These are phyloP conservation scores for Arctostaphylos glauca DNA, from an alignment of 148 eudicot species.

Conservation along the genomic window DNA sequence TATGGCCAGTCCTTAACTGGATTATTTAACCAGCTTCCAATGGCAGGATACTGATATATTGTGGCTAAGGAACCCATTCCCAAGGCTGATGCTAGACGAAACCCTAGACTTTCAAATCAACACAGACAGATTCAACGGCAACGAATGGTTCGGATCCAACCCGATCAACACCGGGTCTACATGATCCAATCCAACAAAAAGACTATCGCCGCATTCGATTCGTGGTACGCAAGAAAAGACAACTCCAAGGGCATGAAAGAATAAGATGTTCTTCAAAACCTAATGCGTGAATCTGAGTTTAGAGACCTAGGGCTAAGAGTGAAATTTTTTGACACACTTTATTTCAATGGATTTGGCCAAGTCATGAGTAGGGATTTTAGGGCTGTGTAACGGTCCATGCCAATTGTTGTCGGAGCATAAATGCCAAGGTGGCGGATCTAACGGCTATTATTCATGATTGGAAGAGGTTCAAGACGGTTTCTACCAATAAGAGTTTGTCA, in stretches of 20 bases:
- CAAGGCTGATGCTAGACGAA: slow-evolving; percentile 30
- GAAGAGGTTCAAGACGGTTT: slow-evolving; percentile 27
- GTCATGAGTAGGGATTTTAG: slow-evolving; percentile 38
- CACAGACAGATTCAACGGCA: slow-evolving; percentile 41
- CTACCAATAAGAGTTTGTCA: slow-evolving; percentile 20
- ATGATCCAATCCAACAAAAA: slow-evolving; percentile 57
- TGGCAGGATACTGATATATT: slow-evolving; percentile 63
- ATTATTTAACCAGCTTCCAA: neutral
- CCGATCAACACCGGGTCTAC: slow-evolving; percentile 77
- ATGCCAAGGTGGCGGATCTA: slow-evolving; percentile 60
- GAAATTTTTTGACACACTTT: slow-evolving; percentile 47
- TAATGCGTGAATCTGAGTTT: slow-evolving; percentile 29
- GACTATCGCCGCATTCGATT: slow-evolving; percentile 50
- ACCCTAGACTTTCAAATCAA: slow-evolving; percentile 53
- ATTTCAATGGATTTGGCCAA: slow-evolving; percentile 68
- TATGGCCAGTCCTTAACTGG: no score
- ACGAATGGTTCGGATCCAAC: slow-evolving; percentile 31
- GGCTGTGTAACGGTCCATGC: slow-evolving; percentile 68
- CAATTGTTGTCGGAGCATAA: slow-evolving; percentile 71
- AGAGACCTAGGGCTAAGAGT: slow-evolving; percentile 27
- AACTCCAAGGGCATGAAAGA: slow-evolving; percentile 58
- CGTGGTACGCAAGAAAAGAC: slow-evolving; percentile 64
- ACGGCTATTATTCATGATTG: slow-evolving; percentile 46
- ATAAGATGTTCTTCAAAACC: slow-evolving; percentile 55
- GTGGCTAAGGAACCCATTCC: slow-evolving; percentile 71